Conservation (phyloP, 345 rosid genomes). For the Punica granatum region DNA sequence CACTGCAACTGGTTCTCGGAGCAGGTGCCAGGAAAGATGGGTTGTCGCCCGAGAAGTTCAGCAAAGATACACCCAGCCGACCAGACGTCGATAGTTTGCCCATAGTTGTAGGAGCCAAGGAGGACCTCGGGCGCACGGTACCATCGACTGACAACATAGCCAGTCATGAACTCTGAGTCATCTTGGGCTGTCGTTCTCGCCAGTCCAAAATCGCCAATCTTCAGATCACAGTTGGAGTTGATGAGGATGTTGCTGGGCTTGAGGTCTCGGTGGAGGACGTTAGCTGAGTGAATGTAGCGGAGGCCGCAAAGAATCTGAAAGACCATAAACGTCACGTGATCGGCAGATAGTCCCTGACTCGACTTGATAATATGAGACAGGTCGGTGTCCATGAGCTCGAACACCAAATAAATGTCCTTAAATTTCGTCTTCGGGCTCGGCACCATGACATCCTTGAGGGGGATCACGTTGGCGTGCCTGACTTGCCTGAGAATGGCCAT, state of each 20-base stretch:
- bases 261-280: slow-evolving; percentile 81
- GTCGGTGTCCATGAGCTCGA: slow-evolving; percentile 95
- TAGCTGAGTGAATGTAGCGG: slow-evolving; percentile 89
- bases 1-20: slow-evolving; percentile 72
- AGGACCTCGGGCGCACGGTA: slow-evolving; percentile 93
- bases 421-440: slow-evolving; percentile 47
- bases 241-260: slow-evolving; percentile 86
- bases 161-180: slow-evolving; percentile 85
- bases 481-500: slow-evolving; percentile 68
- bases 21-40: slow-evolving; percentile 78
- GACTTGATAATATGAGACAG: slow-evolving; percentile 80
- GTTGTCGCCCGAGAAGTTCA: slow-evolving; percentile 71
- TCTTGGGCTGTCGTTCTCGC: slow-evolving; percentile 62
- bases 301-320: slow-evolving; percentile 82
- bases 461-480: slow-evolving; percentile 76
- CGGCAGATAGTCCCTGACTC: slow-evolving; percentile 54
- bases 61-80: slow-evolving; percentile 94
- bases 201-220: slow-evolving; percentile 86
- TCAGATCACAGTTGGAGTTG: slow-evolving; percentile 74
- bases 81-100: slow-evolving; percentile 83
- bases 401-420: slow-evolving; percentile 80
- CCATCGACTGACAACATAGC: slow-evolving; percentile 84
- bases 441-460: slow-evolving; percentile 78
- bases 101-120: slow-evolving; percentile 75
- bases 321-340: slow-evolving; percentile 72